A percentile compares a stretch with the other conserved stretches of the same genome.
phyloP scores from a whole-genome alignment of 1,284 basidiomycete species.

The Fistulinella cinereoalba region DNA sequence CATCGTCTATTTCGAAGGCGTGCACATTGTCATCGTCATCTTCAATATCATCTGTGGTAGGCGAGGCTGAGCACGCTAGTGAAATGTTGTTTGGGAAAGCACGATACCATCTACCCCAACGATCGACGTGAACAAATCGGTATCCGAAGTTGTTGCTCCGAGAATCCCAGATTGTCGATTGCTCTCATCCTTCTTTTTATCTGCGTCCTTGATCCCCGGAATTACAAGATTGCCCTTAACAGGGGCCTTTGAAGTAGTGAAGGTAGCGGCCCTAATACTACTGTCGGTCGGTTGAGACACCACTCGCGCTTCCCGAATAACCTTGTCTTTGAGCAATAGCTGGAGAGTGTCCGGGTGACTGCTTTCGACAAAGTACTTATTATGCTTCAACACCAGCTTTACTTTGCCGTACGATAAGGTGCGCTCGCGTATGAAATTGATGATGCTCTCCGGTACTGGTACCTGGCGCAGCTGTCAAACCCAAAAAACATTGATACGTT shows the following conservation, averaged over 20 bases:
- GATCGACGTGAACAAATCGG: slow-evolving; percentile 84
- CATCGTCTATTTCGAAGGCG: slow-evolving; percentile 90
- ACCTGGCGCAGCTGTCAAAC: slow-evolving; percentile 50
- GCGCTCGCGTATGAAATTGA: slow-evolving; percentile 83
- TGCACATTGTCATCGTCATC: slow-evolving; percentile 96
- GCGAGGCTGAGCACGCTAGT: slow-evolving; percentile 6
- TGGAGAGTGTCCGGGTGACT: slow-evolving; percentile 90
- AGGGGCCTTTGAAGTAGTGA: slow-evolving; percentile 82
- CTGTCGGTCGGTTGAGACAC: slow-evolving; percentile 59
- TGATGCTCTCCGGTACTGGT: slow-evolving; percentile 83
- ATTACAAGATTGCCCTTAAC: slow-evolving; percentile 79
- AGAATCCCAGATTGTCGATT: slow-evolving; percentile 34
- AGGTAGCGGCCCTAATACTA: slow-evolving; percentile 73
- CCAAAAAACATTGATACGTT: not conserved
- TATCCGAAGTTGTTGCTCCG: slow-evolving; percentile 48
- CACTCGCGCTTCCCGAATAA: slow-evolving; percentile 81
- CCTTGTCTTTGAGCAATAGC: slow-evolving; percentile 77
- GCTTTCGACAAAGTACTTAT: slow-evolving; percentile 94
- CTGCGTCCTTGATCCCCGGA: slow-evolving; percentile 75
- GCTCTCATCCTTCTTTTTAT: slow-evolving; percentile 64
- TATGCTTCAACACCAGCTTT: slow-evolving; percentile 94
- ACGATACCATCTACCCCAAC: slow-evolving; percentile 87
- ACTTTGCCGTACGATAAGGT: slow-evolving; percentile 96
- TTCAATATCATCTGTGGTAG: slow-evolving; percentile 80
- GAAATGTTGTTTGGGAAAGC: slow-evolving; percentile 20